phyloP scores from a whole-genome alignment of 1,139 yeast genomes.

The Yamadazyma dushanensis region DNA sequence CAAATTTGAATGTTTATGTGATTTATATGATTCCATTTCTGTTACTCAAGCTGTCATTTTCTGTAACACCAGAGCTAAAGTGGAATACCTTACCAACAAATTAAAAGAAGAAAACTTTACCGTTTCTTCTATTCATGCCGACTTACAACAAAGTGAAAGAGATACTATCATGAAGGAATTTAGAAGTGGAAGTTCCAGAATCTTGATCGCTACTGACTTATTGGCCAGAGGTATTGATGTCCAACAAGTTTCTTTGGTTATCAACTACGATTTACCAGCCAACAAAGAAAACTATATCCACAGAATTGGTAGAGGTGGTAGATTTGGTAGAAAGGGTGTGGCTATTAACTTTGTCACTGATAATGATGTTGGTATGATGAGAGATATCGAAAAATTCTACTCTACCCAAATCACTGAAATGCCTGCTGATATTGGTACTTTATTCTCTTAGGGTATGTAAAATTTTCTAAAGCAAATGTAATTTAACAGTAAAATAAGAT shows the following conservation, averaged over 20 bases:
- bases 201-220: slow-evolving; percentile 93
- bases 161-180: slow-evolving; percentile 98
- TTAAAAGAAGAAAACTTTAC: slow-evolving; percentile 88
- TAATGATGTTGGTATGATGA: slow-evolving; percentile 88
- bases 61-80: slow-evolving; percentile 99
- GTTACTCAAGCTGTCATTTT: slow-evolving; percentile 98
- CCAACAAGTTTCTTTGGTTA: slow-evolving; percentile 97
- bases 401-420: slow-evolving; percentile 97
- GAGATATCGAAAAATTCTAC: slow-evolving; percentile 98
- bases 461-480: slow-evolving; percentile 1
- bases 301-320: slow-evolving; percentile 99
- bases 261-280: slow-evolving; percentile 96
- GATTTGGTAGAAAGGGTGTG: slow-evolving; percentile 99
- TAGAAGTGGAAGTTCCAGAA: slow-evolving; percentile 98
- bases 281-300: slow-evolving; percentile 98
- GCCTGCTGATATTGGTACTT: slow-evolving; percentile 90
- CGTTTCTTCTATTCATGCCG: slow-evolving; percentile 97
- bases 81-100: slow-evolving; percentile 87
- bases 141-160: slow-evolving; percentile 95
- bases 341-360: slow-evolving; percentile 96
- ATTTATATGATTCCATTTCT: slow-evolving; percentile 94
- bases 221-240: slow-evolving; percentile 99
- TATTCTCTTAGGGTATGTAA: slow-evolving; percentile 51
- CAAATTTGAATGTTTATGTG: slow-evolving; percentile 95
- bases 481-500: slow-evolving; percentile 1